These are phyloP conservation scores for Voacanga thouarsii DNA, from an alignment of 257 asterid genomes.

Conservation along the genomic window DNA sequence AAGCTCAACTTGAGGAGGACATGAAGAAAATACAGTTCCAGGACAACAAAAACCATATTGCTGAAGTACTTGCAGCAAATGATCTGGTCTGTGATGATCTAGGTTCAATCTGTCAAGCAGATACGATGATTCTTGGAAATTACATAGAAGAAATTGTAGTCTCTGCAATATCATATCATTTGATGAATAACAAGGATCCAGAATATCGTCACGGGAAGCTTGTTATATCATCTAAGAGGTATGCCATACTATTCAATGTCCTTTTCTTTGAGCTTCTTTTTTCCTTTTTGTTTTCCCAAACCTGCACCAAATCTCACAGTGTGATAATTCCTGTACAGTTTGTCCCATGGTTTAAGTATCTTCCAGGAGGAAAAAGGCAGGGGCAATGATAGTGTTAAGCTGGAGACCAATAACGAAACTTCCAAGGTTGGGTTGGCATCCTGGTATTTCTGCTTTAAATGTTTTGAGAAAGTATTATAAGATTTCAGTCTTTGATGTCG, in stretches of 20 bases:
- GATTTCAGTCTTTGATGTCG: neutral
- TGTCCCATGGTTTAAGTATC: constrained; percentile 84
- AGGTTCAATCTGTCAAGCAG: constrained; percentile 74
- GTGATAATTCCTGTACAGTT: constrained; percentile 43
- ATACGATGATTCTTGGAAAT: constrained; percentile 56
- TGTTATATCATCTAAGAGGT: constrained; percentile 86
- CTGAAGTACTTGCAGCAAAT: constrained; percentile 90
- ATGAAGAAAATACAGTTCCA: constrained; percentile 73
- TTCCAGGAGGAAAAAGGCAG: constrained; percentile 74
- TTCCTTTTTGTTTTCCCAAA: neutral
- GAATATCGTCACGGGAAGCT: constrained; percentile 96
- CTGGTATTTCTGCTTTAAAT: constrained; percentile 10
- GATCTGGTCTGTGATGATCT: constrained; percentile 90
- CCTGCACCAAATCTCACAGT: constrained; percentile 3
- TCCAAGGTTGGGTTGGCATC: constrained; percentile 53
- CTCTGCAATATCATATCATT: constrained; percentile 80
- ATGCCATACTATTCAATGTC: constrained; percentile 13
- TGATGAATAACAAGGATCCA: constrained; percentile 67
- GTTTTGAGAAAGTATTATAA: constrained; percentile 1
- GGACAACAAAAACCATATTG: constrained; percentile 85
- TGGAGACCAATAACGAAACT: constrained; percentile 69
- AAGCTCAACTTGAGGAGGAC: constrained; percentile 84
- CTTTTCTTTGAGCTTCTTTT: neutral
- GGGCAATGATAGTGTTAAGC: constrained; percentile 60
- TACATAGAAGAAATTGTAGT: constrained; percentile 85